Evolutionary conservation across 108 stramenopile species (phyloP), one percentile per base, ranked within the genome.

Genomic region (Skeletonema menzelii): DNA sequence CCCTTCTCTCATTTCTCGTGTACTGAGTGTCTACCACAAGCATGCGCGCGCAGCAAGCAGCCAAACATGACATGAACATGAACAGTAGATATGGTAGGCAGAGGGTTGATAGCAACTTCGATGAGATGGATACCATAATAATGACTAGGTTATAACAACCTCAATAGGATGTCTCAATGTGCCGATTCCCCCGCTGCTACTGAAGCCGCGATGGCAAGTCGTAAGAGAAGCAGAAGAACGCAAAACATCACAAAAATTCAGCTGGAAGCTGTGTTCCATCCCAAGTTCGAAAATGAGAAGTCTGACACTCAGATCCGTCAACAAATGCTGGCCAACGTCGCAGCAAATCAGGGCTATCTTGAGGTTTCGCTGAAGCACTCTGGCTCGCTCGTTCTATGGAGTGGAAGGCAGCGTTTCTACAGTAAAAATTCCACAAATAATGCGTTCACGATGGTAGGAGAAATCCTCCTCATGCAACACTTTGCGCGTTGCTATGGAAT

Each of bases 321-420:
- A 19, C 53, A 76, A 60, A 94, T 94, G 93, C 77, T 82, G 42
- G 40, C 79, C 27, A 67, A 44, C 24, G 83, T 94, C 0, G 24
- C 59, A 4, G 10, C 63, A 3, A 28, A 69, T 13, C 11, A 59
- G 22, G 94, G 90, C 42, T 89, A 92, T 69, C 61, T 92, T 22
- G 94, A 95, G 80, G 94, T 90, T n/a, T 80, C 91, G 0, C 64
- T 95, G 46, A 95, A 95, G 56, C 94, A 95, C 67, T 95, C 94
- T n/a, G 94, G 94, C n/a, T 89, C 87, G 13, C 65, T 95, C n/a
- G 44, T 95, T 26, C 63, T 95, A 46, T 95, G 94, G 94, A 91
- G 88, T 67, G 93, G 93, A 28, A 76, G 88, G 14, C 84, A 83
- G 59, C 73, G 91, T 20, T 95, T 67, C 65, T 95, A 91, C 66